Base-by-base conservation (phyloP, 495 filamentous ascomycete genomes). In the Neurospora sp. region DNA sequence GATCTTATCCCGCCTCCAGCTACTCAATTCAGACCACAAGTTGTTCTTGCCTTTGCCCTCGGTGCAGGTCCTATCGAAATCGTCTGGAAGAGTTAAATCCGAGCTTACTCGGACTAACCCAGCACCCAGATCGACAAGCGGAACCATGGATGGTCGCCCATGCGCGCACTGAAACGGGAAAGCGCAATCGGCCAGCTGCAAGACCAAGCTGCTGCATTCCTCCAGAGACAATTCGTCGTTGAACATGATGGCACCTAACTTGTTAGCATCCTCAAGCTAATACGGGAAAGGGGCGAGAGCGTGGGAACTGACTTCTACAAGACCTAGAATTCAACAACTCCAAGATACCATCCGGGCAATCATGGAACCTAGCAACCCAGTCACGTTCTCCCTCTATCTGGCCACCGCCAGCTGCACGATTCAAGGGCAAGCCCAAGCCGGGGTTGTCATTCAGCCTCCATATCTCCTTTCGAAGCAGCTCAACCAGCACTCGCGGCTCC, bases 141-240 rank as follows among this genome's bases (percentile, higher is more conserved):
- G 93, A 10, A 93, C 85, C 88, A 94, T 90, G 37, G 89, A 90
- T 27, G 91, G 91, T 74, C 93, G 88, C 39, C 92, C 94, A 85
- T 94, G 94, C 20, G 93, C 96, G 80, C 96, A 99, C 77, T 95
- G 92, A 75, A 98, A 98, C 7, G 96, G 96, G 77, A 98, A 96
- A 1, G 84, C 89, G 74, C 92, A 96, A 3, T 76, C 76, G 9
- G 89, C 86, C 40, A 99, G 82, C 47, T 84, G 85, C 14, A 74
- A 47, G 10, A 98, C 81, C 20, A 99, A 79, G 16, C 77, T 79
- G 65, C 84, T 76, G 78, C 94, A 97, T 77, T 97, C 88, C 8
- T 86, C 85, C 1, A 83, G 71, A 1, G 83, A 86, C 61, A 98
- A 78, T 10, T 80, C 80, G 76, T 99, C 96, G 75, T 98, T 98